Base-by-base conservation (phyloP, 2,329 filamentous ascomycete genomes). In the Epichloe sylvatica region DNA sequence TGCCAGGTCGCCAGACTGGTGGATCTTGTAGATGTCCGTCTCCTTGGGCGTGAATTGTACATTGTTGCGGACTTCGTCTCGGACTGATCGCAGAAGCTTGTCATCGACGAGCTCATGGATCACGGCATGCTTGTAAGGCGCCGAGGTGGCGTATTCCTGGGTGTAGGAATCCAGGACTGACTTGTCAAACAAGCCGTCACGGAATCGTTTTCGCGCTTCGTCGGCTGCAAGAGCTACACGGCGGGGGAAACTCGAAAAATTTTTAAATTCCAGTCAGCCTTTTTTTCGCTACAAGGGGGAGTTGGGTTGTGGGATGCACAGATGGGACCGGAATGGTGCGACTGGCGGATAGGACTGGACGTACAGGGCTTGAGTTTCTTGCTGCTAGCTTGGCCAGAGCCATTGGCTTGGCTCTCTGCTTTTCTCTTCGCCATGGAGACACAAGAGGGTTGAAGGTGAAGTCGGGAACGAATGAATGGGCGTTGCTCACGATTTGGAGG, bases 21-120 rank as follows among this genome's bases (percentile, higher is more conserved):
- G 90, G 63, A 98, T 97, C 70, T 94, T 95, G 78, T 98, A 98
- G 60, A 98, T 98, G 66, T 98, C 92, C 45, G 92, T 98, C 69
- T 98, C 92, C 68, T 98, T 98, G 59, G 90, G 90, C 12, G 92
- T 96, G 71, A 98, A 98, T 57, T 86, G 83, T 57, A 98, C 86
- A 63, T 95, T 90, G 57, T 84, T 76, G 66, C 84, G 83, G 66
- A 97, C 91, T 70, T 98, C 92, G 61, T 77, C 71, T 63, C 92
- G 89, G 52, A 98, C 92, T 49, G 79, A 75, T 60, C 90, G 90
- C 44, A 98, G 79, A 17, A 98, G 81, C 45, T 73, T 67, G 59
- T 91, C 84, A 67, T 92, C 74, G 64, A 97, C 83, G 41, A 98
- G 73, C 49, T 78, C 73, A 57, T 81, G 75, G 62, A 98, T 95